Base-by-base conservation (phyloP, 768 basidiomycete species). In the Agaricus sinodeliciosus region DNA sequence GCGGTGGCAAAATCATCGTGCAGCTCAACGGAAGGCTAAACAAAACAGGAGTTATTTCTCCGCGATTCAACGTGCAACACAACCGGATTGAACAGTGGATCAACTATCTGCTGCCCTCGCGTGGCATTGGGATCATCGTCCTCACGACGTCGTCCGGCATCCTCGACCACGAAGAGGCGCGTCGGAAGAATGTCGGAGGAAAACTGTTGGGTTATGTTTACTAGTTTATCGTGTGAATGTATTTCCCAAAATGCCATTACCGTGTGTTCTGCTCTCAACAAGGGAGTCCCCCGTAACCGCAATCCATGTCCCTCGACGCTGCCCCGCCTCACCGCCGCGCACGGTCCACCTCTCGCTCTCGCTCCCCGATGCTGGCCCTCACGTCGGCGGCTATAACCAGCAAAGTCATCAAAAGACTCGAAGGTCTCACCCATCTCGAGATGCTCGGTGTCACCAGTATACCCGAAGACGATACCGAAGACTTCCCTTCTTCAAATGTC, bases 11-110 rank as follows among this genome's bases (percentile, higher is more conserved):
- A 76, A 92, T 99, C 60, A 94, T 99, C 64, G 82, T 98, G 63
- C 94, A 99, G 74, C 85, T 99, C 54, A 99, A 96, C 66, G 96
- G 96, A 43, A 90, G 93, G 56, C 82, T 99, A 63, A 99, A 99
- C 82, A 99, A 99, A 78, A 88, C 87, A n/a, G 96, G 95, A 62
- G 95, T 99, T 67, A 97, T 97, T 73, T 97, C 94, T n/a, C 94
- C 95, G 41, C 89, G 96, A 50, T 98, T 91, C 82, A 97, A 98
- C 74, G 83, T 98, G 62, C 90, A 94, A 68, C 86, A 90, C 57
- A 84, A 71, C 63, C 87, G 94, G 67, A 96, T 97, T 64, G 91
- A 95, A 73, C 76, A 79, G 58, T 97, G 95, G 95, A 92, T 98
- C 78, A 94, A 94, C 80, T 79, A 92, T 76, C 74, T 99, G 55